Percentiles rank a stretch among this genome's conserved stretches.
Conservation (phyloP, 177 flowering plant genomes). For the Tripterygium wilfordii region DNA sequence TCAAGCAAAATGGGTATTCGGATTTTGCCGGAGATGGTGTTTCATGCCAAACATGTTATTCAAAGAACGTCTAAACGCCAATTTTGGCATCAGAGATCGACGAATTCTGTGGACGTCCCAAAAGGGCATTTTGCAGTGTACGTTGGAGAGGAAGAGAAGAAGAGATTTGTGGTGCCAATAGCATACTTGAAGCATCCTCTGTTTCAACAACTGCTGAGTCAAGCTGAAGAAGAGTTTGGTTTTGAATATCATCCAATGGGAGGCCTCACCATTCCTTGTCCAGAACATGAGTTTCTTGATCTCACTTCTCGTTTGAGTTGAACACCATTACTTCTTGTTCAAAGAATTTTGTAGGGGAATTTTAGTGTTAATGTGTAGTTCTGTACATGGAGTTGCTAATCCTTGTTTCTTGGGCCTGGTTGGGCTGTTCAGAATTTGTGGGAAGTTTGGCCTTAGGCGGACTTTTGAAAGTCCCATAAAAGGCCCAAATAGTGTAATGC, state of each 20-base stretch:
- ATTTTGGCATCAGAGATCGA: not conserved
- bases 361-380: not conserved
- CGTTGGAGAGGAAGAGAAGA: conserved; percentile 8
- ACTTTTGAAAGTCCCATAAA: too few relatives aligned
- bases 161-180: conserved; percentile 7
- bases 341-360: conserved; percentile 24
- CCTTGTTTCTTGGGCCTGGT: too few relatives aligned
- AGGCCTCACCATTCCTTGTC: conserved; percentile 15
- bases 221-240: conserved; percentile 58
- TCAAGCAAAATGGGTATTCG: conserved; percentile 21
- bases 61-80: not conserved
- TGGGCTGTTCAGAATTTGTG: too few relatives aligned
- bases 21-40: conserved; percentile 9
- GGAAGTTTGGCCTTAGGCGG: too few relatives aligned
- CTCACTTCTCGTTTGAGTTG: conserved; percentile 10
- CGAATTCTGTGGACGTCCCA: conserved; percentile 25
- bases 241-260: conserved; percentile 30
- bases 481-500: too few relatives aligned
- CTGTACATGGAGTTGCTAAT: not conserved
- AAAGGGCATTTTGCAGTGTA: conserved; percentile 8
- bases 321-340: conserved; percentile 48
- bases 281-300: conserved; percentile 1
- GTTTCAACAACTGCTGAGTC: conserved; percentile 24
- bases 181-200: conserved; percentile 1
- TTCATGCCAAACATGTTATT: conserved; percentile 18